Percentiles rank a stretch among this genome's conserved stretches.
phyloP scores from a whole-genome alignment of 139 green algal species.

The Haematococcus lacustris region DNA sequence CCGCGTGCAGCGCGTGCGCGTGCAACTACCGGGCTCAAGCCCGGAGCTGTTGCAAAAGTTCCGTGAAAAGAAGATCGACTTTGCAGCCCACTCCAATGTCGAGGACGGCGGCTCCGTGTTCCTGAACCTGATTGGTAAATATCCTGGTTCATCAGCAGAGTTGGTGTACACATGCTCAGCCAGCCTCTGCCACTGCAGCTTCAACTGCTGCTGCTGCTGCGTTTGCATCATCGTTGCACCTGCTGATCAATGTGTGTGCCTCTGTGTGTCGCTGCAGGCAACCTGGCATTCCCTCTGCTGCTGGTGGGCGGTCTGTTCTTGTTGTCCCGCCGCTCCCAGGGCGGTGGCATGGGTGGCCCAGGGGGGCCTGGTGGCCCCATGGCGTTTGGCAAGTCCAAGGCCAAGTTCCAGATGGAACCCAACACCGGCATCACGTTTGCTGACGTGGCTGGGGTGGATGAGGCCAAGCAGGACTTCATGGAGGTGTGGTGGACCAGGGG shows the following conservation, averaged over 20 bases:
- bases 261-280: no score
- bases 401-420: conserved; percentile 99
- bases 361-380: conserved; percentile 91
- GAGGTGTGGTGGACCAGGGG: no score
- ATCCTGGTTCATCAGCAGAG: no score
- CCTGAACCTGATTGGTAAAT: conserved; percentile 81
- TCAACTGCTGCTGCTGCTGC: no score
- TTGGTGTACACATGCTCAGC: no score
- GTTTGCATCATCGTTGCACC: no score
- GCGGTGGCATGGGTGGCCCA: conserved; percentile 69
- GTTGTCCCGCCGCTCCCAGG: conserved; percentile 76
- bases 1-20: conserved; percentile 94
- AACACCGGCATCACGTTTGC: conserved; percentile 97
- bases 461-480: conserved; percentile 99
- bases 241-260: no score
- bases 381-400: conserved; percentile 93
- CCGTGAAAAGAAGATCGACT: conserved; percentile 97
- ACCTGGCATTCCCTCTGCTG: conserved; percentile 97
- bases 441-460: conserved; percentile 96
- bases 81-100: conserved; percentile 89
- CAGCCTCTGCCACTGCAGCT: no score
- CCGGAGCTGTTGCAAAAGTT: conserved; percentile 93
- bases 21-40: conserved; percentile 91
- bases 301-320: conserved; percentile 98
- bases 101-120: conserved; percentile 92